These are phyloP conservation scores for Carex littledalei DNA, from an alignment of 176 grass and related monocot genomes.

Conservation along the genomic window DNA sequence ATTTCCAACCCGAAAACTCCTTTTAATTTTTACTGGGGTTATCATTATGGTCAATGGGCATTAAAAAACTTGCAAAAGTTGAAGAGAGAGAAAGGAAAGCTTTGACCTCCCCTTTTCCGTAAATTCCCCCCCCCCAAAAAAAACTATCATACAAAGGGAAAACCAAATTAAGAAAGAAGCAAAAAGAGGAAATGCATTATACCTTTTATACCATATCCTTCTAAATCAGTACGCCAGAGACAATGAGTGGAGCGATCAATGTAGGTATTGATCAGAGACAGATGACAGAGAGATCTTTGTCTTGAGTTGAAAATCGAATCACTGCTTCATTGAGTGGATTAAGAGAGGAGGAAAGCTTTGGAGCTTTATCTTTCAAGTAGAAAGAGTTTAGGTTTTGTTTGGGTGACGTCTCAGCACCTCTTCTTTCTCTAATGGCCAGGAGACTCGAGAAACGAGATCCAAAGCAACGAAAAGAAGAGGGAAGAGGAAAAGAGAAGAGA, in stretches of 20 bases:
- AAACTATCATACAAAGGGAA: not conserved
- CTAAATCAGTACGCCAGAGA: not conserved
- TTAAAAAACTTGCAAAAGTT: not conserved
- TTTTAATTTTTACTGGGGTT: not conserved
- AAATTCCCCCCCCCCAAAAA: not conserved
- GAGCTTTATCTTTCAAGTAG: not conserved
- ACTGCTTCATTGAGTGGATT: not conserved
- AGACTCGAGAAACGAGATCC: slow-evolving; percentile 4
- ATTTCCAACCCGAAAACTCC: too few relatives aligned
- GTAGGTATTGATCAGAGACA: not conserved
- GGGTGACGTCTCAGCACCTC: not conserved
- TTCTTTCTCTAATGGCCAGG: slow-evolving; percentile 2
- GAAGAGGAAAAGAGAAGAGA: not conserved
- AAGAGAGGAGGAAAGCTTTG: not conserved
- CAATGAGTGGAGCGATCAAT: not conserved
- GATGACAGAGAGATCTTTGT: not conserved
- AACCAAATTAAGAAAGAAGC: not conserved
- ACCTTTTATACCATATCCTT: not conserved
- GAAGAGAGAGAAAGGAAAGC: not conserved
- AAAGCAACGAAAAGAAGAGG: not conserved
- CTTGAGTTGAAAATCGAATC: not conserved
- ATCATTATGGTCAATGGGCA: not conserved
- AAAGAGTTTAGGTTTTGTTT: not conserved
- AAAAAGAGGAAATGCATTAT: not conserved
- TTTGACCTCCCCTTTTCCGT: not conserved